A percentile compares a stretch with the other conserved stretches of the same genome.
Evolutionary conservation across 129 eudicot species (phyloP).

Genomic region (Flaveria trinervia): DNA sequence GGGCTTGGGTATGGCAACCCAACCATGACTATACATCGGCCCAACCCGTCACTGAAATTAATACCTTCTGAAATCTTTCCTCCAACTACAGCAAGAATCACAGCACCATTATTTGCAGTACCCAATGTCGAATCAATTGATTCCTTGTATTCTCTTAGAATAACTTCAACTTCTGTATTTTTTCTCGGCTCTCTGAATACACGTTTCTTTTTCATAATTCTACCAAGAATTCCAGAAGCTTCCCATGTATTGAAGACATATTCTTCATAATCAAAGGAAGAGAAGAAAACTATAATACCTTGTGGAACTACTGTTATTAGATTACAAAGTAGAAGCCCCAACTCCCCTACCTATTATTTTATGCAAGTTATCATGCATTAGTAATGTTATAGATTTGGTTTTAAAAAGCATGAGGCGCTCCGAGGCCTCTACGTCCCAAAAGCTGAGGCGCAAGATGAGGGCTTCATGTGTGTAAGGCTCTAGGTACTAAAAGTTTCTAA

Average conservation of each 20-base stretch:
- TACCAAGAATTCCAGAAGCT: constrained; percentile 64
- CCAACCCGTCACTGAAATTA: constrained; percentile 93
- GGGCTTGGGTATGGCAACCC: constrained; percentile 97
- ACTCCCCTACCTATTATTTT: constrained; percentile 72
- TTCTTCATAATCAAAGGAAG: constrained; percentile 87
- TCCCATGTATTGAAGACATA: constrained; percentile 73
- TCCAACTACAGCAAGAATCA: constrained; percentile 91
- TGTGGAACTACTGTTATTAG: constrained; percentile 69
- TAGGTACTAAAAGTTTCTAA: too few relatives aligned
- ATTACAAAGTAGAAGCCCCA: constrained; percentile 82
- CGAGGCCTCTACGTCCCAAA: too few relatives aligned
- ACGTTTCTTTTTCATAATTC: constrained; percentile 74
- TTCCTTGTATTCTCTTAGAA: constrained; percentile 80
- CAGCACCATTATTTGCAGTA: constrained; percentile 55
- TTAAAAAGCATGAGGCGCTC: neutral
- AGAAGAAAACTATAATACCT: constrained; percentile 86
- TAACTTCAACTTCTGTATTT: constrained; percentile 69
- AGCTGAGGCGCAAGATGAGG: too few relatives aligned
- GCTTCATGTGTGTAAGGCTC: too few relatives aligned
- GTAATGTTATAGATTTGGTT: neutral
- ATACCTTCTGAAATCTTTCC: constrained; percentile 99
- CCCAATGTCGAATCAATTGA: constrained; percentile 48
- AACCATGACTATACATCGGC: constrained; percentile 97
- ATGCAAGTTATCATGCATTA: constrained; percentile 26
- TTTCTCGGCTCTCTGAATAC: constrained; percentile 88